A percentile compares a stretch with the other conserved stretches of the same genome.
Evolutionary conservation across 805 yeast genomes (phyloP).

Genomic region (Hanseniaspora pseudoguilliermondii): DNA sequence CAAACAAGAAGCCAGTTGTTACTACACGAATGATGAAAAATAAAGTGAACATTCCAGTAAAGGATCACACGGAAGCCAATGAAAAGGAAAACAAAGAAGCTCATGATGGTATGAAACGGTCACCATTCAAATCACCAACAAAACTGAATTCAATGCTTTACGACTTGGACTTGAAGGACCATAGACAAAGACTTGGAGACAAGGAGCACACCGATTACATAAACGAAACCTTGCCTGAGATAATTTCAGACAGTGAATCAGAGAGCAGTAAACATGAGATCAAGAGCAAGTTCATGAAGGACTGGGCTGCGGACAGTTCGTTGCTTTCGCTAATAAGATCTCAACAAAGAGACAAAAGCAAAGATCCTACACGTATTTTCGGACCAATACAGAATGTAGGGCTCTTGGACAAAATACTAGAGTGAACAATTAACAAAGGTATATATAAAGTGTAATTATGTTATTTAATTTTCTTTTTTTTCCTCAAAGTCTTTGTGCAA

Average conservation of each 20-base stretch:
- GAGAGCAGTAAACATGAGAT: conserved; percentile 30
- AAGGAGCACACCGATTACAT: conserved; percentile 1
- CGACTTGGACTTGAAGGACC: conserved; percentile 24
- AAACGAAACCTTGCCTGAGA: conserved; percentile 33
- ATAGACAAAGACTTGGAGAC: conserved; percentile 21
- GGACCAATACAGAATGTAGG: conserved; percentile 64
- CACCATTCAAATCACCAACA: conserved; percentile 1
- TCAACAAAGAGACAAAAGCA: conserved; percentile 34
- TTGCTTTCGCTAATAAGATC: conserved; percentile 37
- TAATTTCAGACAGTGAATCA: conserved; percentile 37
- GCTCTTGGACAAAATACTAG: conserved; percentile 39
- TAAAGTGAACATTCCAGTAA: not conserved
- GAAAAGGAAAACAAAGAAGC: not conserved
- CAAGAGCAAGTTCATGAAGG: conserved; percentile 15
- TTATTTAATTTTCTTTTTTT: not conserved
- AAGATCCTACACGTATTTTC: conserved; percentile 58
- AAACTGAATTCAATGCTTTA: conserved; percentile 16
- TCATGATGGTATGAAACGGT: not conserved
- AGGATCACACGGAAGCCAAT: not conserved
- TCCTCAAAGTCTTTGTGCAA: conserved; percentile 33
- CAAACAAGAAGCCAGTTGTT: not conserved
- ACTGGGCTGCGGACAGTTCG: conserved; percentile 43
- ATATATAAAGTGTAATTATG: conserved; percentile 28
- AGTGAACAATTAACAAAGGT: conserved; percentile 25
- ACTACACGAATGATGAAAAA: not conserved